Evolutionary conservation across 2,329 filamentous ascomycete genomes (phyloP), one percentile per base, ranked within the genome.

Genomic region (Ophiocordyceps australis): DNA sequence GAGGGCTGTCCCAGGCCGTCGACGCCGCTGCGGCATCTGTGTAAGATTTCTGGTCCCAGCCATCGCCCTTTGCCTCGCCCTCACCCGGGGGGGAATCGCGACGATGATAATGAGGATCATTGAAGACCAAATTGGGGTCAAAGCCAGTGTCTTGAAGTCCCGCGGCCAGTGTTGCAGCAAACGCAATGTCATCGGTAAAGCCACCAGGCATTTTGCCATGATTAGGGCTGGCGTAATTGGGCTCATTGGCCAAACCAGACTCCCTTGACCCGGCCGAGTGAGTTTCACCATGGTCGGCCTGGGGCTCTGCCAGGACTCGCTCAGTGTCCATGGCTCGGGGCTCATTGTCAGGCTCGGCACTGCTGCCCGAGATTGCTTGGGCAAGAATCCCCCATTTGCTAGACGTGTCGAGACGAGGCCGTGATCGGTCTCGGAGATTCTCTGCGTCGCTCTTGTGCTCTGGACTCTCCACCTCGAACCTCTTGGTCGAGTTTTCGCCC

Each of bases 121-220:
- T 57, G 19, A 76, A 73, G 23, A 81, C 69, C 30, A 81, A 68
- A 21, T 75, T 63, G 5, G 73, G 67, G 38, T 79, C 64, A 34
- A 82, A 81, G 0, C 76, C 76, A 23, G 70, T 65, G n/a, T 70
- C 63, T 40, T 73, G 53, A 25, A 79, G 55, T 2, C 71, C 74
- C 24, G 74, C 77, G 30, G 74, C 74, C 24, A 81, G 49, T 4
- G 65, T 69, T 16, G 75, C 76, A 7, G 72, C 68, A 35, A 82
- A 81, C 26, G 71, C 70, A 7, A 75, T 50, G 36, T 81, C 76
- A 29, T 74, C 64, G 2, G 54, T 65, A 38, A 77, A 83, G 8
- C 62, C 52, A 13, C 74, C 75, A 14, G 74, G 72, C 45, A 75
- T 65, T 29, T 65, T 59, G 22, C 57, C 41, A 13, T 41, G 37